Evolutionary conservation across 805 yeast species (phyloP).

Genomic region (Candida corydali): DNA sequence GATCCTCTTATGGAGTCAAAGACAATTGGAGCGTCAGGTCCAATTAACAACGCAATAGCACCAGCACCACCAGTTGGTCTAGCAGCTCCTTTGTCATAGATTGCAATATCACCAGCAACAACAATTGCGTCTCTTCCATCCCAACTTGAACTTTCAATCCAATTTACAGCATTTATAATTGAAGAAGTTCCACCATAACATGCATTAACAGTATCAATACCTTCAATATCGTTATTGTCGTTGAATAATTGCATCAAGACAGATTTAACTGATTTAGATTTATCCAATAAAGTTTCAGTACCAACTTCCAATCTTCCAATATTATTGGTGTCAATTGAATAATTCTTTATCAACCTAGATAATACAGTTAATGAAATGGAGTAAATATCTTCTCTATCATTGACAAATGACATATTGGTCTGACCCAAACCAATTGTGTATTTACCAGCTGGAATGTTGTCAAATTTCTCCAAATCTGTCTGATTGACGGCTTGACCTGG

Average conservation of each 20-base stretch:
- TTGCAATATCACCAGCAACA: slow-evolving; percentile 96
- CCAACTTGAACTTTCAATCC: slow-evolving; percentile 96
- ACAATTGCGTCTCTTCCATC: slow-evolving; percentile 98
- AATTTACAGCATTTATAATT: slow-evolving; percentile 85
- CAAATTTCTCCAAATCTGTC: slow-evolving; percentile 77
- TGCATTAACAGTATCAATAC: slow-evolving; percentile 93
- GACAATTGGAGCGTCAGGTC: slow-evolving; percentile 96
- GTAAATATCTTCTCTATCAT: slow-evolving; percentile 96
- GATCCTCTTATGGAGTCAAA: slow-evolving; percentile 88
- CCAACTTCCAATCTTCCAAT: slow-evolving; percentile 98
- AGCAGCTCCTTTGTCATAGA: slow-evolving; percentile 95
- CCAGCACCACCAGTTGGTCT: slow-evolving; percentile 99
- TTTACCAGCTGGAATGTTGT: slow-evolving; percentile 88
- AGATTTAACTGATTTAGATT: slow-evolving; percentile 94
- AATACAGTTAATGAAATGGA: slow-evolving; percentile 90
- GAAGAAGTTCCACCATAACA: slow-evolving; percentile 99
- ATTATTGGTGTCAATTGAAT: slow-evolving; percentile 72
- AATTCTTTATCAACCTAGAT: slow-evolving; percentile 70
- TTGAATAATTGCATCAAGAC: slow-evolving; percentile 92
- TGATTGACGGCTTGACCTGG: slow-evolving; percentile 76
- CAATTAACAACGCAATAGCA: slow-evolving; percentile 87
- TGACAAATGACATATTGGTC: slow-evolving; percentile 95
- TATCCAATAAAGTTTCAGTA: slow-evolving; percentile 94
- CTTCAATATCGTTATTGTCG: slow-evolving; percentile 88
- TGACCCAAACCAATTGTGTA: slow-evolving; percentile 99